Conservation (phyloP, 306 rosid species). For the Clitoria ternatea region DNA sequence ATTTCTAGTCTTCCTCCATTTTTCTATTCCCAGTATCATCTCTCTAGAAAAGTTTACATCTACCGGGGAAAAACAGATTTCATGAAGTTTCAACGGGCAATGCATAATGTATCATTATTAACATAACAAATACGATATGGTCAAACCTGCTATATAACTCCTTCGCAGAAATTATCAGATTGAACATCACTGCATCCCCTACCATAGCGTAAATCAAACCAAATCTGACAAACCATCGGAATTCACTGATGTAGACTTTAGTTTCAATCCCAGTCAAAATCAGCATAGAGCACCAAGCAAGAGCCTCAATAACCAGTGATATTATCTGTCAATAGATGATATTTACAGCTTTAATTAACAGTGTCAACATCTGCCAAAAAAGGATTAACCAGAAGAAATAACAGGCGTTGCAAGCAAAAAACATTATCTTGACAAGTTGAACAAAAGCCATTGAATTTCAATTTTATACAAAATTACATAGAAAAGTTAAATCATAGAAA, state of each 20-base stretch:
- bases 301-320: slow-evolving; percentile 56
- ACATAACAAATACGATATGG: slow-evolving; percentile 10
- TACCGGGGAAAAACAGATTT: not conserved
- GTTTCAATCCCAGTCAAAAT: slow-evolving; percentile 72
- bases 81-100: not conserved
- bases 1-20: not conserved
- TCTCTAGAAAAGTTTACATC: not conserved
- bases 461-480: not conserved
- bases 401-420: not conserved
- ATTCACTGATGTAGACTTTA: slow-evolving; percentile 65
- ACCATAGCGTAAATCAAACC: slow-evolving; percentile 67
- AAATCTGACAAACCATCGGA: slow-evolving; percentile 88
- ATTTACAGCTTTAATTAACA: slow-evolving; percentile 26
- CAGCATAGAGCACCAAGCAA: slow-evolving; percentile 83
- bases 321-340: slow-evolving; percentile 48
- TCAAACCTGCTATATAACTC: slow-evolving; percentile 69
- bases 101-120: not conserved
- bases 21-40: not conserved
- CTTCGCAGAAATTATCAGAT: slow-evolving; percentile 61
- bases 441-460: slow-evolving; percentile 10
- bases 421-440: slow-evolving; percentile 4
- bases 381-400: slow-evolving; percentile 20
- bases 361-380: not conserved
- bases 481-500: not conserved
- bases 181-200: slow-evolving; percentile 79